phyloP scores from a whole-genome alignment of 23 red algal genomes.

The Gracilariopsis chorda region DNA sequence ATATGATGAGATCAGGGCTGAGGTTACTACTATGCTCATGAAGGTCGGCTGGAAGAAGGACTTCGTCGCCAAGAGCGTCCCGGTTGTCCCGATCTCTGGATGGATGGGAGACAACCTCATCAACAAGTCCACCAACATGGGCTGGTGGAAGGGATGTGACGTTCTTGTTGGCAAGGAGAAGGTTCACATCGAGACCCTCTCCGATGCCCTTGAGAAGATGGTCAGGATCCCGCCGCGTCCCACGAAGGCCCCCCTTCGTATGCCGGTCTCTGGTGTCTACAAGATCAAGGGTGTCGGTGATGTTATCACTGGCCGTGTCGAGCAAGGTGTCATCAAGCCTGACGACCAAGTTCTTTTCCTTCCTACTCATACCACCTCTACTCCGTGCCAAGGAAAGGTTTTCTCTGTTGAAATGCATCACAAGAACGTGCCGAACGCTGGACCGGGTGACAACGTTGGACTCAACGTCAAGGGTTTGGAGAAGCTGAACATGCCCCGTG shows the following conservation, averaged over 20 bases:
- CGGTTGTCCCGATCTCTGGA: conserved; percentile 93
- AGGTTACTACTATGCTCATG: conserved; percentile 87
- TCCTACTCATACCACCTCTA: conserved; percentile 80
- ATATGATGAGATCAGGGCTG: conserved; percentile 89
- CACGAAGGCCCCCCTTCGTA: conserved; percentile 45
- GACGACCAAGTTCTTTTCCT: conserved; percentile 91
- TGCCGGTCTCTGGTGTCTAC: conserved; percentile 98
- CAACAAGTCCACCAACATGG: conserved; percentile 72
- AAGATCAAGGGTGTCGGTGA: conserved; percentile 99
- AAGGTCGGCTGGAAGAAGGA: conserved; percentile 98
- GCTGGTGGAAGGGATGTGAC: conserved; percentile 70
- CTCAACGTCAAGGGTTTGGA: conserved; percentile 98
- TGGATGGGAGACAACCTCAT: conserved; percentile 99
- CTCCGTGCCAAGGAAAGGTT: conserved; percentile 75
- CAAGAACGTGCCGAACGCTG: conserved; percentile 83
- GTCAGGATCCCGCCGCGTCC: conserved; percentile 58
- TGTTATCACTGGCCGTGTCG: conserved; percentile 97
- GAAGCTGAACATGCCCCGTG: conserved; percentile 88
- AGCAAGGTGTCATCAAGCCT: conserved; percentile 93
- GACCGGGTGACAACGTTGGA: conserved; percentile 98
- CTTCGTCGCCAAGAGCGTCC: conserved; percentile 79
- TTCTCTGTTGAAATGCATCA: conserved; percentile 99
- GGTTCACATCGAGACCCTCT: conserved; percentile 61
- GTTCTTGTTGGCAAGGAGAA: conserved; percentile 70
- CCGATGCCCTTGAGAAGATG: conserved; percentile 76